Conservation (phyloP, 177 flowering plant genomes). For the Telopea speciosissima region DNA sequence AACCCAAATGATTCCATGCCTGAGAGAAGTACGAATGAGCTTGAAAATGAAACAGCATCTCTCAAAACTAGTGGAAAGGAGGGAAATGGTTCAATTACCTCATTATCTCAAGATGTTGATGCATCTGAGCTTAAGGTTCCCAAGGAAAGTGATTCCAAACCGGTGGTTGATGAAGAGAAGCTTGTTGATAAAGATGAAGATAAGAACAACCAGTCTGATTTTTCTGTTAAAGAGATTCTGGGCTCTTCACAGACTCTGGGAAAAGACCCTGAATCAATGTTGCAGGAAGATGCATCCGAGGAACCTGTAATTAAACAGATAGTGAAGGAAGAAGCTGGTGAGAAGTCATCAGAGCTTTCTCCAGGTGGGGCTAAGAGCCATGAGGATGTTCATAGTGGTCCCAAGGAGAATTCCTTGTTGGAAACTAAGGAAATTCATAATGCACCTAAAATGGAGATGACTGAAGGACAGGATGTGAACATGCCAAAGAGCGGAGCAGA, state of each 20-base stretch:
- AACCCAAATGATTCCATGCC: conserved; percentile 15
- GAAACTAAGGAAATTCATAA: conserved; percentile 24
- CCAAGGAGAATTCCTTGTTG: conserved; percentile 11
- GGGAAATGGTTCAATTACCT: conserved; percentile 8
- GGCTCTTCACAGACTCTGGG: conserved; percentile 12
- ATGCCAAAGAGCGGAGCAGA: conserved; percentile 14
- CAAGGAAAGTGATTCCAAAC: conserved; percentile 25
- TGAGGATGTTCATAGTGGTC: conserved; percentile 14
- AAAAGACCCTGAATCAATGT: conserved; percentile 12
- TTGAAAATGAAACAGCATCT: conserved; percentile 11
- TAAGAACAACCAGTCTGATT: conserved; percentile 3
- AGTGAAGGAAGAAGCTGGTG: conserved; percentile 27
- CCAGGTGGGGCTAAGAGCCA: conserved; percentile 15
- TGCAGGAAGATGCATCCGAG: conserved; percentile 17
- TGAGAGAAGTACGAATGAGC: conserved; percentile 16
- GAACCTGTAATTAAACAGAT: conserved; percentile 22
- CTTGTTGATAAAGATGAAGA: conserved; percentile 15
- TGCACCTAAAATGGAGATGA: conserved; percentile 5
- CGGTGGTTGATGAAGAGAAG: conserved; percentile 22
- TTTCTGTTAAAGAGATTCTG: conserved; percentile 14
- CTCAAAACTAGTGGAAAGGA: conserved; percentile 16
- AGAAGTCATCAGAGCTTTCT: conserved; percentile 15
- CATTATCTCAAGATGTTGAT: conserved; percentile 18
- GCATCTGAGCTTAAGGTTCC: conserved; percentile 18
- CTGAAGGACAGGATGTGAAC: conserved; percentile 23